These are phyloP conservation scores for Eustoma russellianum DNA, from an alignment of 257 asterid species.

Conservation along the genomic window DNA sequence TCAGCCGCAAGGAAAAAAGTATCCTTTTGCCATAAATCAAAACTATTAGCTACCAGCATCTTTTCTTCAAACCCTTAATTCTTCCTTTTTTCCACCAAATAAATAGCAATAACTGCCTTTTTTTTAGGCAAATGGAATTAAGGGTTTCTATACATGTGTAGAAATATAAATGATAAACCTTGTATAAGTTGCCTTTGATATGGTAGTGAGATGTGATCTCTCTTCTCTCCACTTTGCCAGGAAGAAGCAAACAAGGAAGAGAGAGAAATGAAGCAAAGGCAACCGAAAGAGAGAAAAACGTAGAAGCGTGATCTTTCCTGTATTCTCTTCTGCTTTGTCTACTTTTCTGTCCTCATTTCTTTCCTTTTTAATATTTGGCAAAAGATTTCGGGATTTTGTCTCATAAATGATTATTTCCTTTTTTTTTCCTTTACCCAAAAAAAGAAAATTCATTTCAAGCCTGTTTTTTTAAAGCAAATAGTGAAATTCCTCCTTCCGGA, in stretches of 20 bases:
- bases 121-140: conserved; percentile 8
- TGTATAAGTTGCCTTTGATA: neutral
- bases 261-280: conserved; percentile 19
- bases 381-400: neutral
- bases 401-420: no score
- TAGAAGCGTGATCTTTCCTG: conserved; percentile 28
- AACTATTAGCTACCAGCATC: conserved; percentile 79
- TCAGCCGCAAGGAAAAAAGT: conserved; percentile 87
- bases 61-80: conserved; percentile 9
- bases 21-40: conserved; percentile 90
- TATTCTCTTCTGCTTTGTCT: neutral
- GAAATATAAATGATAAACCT: neutral
- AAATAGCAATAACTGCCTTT: conserved; percentile 11
- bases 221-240: conserved; percentile 41
- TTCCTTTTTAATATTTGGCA: conserved; percentile 6
- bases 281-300: conserved; percentile 25
- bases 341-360: neutral
- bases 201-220: conserved; percentile 11
- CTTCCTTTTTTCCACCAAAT: conserved; percentile 12
- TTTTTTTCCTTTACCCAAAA: no score
- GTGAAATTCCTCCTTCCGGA: no score
- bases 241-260: conserved; percentile 42
- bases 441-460: no score
- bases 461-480: no score
- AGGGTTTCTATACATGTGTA: neutral